phyloP scores from a whole-genome alignment of 805 yeast genomes.

The Yarrowia sp. region DNA sequence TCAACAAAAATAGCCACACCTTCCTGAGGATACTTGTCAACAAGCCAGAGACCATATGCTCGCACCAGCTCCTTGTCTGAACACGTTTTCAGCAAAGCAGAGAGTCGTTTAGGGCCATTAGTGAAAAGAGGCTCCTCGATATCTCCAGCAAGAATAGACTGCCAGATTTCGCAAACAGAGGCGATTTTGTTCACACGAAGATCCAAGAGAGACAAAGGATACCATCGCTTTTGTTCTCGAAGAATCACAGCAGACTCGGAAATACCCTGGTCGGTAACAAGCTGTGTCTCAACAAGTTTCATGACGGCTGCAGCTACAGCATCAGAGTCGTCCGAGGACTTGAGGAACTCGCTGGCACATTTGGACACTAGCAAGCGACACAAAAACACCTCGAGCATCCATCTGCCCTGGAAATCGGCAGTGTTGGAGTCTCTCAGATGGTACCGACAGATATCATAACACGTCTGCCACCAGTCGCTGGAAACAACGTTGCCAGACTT shows the following conservation, averaged over 20 bases:
- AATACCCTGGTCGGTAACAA: slow-evolving; percentile 7
- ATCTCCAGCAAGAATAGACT: slow-evolving; percentile 27
- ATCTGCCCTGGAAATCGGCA: not conserved
- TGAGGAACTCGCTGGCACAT: not conserved
- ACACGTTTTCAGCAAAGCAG: slow-evolving; percentile 33
- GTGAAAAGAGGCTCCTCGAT: slow-evolving; percentile 35
- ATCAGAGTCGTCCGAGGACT: not conserved
- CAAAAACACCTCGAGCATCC: slow-evolving; percentile 1
- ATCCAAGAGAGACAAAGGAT: slow-evolving; percentile 37
- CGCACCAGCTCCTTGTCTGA: slow-evolving; percentile 39
- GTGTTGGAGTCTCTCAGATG: not conserved
- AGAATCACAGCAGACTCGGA: slow-evolving; percentile 33
- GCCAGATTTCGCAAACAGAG: slow-evolving; percentile 34
- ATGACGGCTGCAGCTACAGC: not conserved
- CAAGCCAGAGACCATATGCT: slow-evolving; percentile 42
- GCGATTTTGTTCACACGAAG: slow-evolving; percentile 32
- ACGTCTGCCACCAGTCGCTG: not conserved
- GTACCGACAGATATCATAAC: slow-evolving; percentile 6
- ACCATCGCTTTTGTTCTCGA: slow-evolving; percentile 32
- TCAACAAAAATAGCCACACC: slow-evolving; percentile 40
- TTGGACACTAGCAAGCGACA: not conserved
- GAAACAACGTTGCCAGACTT: not conserved
- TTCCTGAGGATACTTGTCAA: slow-evolving; percentile 34
- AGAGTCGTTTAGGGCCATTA: slow-evolving; percentile 36
- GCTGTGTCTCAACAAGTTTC: not conserved